phyloP scores from a whole-genome alignment of 2,329 filamentous ascomycete genomes.

The Ophiocordyceps polyrhachis-furcata region DNA sequence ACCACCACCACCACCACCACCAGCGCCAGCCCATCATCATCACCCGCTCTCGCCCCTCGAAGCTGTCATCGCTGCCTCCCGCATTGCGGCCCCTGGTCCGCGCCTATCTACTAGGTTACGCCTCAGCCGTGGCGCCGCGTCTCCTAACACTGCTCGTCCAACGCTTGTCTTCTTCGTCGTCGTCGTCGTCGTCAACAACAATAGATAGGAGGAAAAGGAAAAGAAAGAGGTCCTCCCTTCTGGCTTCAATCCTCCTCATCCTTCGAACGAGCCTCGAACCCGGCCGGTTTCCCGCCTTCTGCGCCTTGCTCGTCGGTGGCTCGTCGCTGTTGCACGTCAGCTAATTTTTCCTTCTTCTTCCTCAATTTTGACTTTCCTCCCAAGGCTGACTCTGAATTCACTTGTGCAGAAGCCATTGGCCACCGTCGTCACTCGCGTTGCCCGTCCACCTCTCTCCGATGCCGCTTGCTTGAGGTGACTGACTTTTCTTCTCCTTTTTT shows the following conservation, averaged over 20 bases:
- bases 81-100: slow-evolving; percentile 35
- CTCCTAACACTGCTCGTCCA: slow-evolving; percentile 35
- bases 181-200: neutral
- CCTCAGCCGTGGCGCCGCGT: slow-evolving; percentile 36
- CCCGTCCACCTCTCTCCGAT: neutral
- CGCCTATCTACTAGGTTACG: slow-evolving; percentile 42
- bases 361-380: neutral
- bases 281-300: slow-evolving; percentile 43
- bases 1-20: neutral
- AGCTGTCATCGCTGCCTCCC: slow-evolving; percentile 22
- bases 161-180: slow-evolving; percentile 18
- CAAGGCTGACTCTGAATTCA: neutral
- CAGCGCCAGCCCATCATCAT: neutral
- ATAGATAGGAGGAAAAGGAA: neutral
- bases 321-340: slow-evolving; percentile 41
- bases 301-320: slow-evolving; percentile 39
- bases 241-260: slow-evolving; percentile 18
- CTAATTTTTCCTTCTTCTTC: neutral
- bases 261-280: slow-evolving; percentile 32
- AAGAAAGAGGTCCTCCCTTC: slow-evolving; percentile 9
- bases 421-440: neutral
- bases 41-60: slow-evolving; percentile 1
- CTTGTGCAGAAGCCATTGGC: neutral
- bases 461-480: neutral
- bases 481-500: too few species aligned